Conservation (phyloP, 139 green algal genomes). For the Closterium sp. region DNA sequence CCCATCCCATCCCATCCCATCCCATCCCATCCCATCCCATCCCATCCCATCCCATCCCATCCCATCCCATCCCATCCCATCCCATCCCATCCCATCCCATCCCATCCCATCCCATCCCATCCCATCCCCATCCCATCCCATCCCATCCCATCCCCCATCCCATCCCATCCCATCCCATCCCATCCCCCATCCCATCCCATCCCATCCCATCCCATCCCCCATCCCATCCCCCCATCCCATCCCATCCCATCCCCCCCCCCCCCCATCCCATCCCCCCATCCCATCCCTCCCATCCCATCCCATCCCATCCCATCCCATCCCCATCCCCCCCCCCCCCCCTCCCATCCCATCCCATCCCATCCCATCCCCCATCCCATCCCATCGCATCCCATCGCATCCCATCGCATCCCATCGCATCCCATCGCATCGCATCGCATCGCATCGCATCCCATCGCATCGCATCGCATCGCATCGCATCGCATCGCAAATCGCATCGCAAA, state of each 20-base stretch:
- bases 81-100: not conserved
- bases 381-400: not conserved
- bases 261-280: too few relatives aligned
- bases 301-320: slow-evolving; percentile 20
- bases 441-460: slow-evolving; percentile 2
- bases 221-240: slow-evolving; percentile 9
- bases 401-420: not conserved
- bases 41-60: slow-evolving; percentile 14
- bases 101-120: slow-evolving; percentile 9
- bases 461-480: not conserved
- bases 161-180: slow-evolving; percentile 12
- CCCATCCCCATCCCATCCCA: slow-evolving; percentile 17
- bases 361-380: not conserved
- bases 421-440: not conserved
- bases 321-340: not conserved
- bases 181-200: not conserved
- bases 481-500: not conserved
- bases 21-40: slow-evolving; percentile 18
- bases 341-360: slow-evolving; percentile 18
- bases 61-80: not conserved
- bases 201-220: not conserved
- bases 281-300: slow-evolving; percentile 19
- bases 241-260: slow-evolving; percentile 13
- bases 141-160: slow-evolving; percentile 20
- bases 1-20: slow-evolving; percentile 17